Evolutionary conservation across 139 green algal genomes (phyloP).

Genomic region (Protoeuglena noctilucae): DNA sequence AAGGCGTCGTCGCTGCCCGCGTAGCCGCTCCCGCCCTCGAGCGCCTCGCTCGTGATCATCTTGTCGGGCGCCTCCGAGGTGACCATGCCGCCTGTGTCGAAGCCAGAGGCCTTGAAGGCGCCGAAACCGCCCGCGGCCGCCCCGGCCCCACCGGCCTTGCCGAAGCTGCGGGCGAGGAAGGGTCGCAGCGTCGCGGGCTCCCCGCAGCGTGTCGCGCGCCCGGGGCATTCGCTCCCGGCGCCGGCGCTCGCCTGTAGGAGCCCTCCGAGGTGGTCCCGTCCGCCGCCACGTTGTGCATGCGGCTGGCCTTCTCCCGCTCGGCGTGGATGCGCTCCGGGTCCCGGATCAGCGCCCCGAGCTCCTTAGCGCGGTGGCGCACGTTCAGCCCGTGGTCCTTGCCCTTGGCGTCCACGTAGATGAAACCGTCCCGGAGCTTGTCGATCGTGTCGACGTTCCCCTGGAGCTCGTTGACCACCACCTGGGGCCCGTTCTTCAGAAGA

Average conservation of each 20-base stretch:
- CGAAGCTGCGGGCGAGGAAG: slow-evolving; percentile 40
- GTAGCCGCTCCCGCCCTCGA: neutral
- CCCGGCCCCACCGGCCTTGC: slow-evolving; percentile 20
- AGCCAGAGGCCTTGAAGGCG: neutral
- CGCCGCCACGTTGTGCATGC: slow-evolving; percentile 2
- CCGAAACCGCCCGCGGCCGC: slow-evolving; percentile 12
- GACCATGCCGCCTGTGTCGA: neutral
- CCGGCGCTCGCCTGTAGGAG: neutral
- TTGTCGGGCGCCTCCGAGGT: neutral
- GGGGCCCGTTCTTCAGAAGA: slow-evolving; percentile 67
- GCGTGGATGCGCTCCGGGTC: slow-evolving; percentile 32
- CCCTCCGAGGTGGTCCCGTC: neutral
- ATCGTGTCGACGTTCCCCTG: neutral
- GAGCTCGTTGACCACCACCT: slow-evolving; percentile 5
- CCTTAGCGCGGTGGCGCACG: slow-evolving; percentile 65
- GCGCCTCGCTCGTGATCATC: neutral
- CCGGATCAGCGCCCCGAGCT: slow-evolving; percentile 44
- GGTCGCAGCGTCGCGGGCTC: slow-evolving; percentile 20
- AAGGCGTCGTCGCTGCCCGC: slow-evolving; percentile 28
- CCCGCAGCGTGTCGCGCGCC: neutral
- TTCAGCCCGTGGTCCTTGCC: slow-evolving; percentile 52
- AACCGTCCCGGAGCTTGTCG: slow-evolving; percentile 12
- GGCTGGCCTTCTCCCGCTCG: slow-evolving; percentile 46
- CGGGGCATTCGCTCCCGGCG: neutral
- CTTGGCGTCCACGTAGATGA: slow-evolving; percentile 67